Evolutionary conservation across 176 grass and related monocot species (phyloP), one percentile per base, ranked within the genome.

Genomic region (Carex kokanica): DNA sequence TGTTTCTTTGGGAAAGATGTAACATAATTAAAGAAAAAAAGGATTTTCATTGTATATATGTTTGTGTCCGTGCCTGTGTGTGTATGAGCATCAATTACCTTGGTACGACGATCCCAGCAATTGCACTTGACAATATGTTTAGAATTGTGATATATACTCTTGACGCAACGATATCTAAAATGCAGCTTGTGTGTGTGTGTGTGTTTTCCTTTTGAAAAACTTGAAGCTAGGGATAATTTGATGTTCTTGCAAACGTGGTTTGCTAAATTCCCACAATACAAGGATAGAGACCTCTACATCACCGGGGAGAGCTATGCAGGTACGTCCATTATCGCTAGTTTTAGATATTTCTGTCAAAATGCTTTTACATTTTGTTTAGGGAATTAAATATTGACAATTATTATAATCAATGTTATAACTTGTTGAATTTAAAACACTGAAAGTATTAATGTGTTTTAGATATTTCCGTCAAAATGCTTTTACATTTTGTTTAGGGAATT

Each of bases 271-370:
- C 92, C 95, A 83, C 86, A 90, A 83, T 98, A 98, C 81, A 91
- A 90, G 84, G 89, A 74, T 82, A 87, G 91, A 58, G 95, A 93
- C 32, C 89, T 98, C 74, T 98, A 98, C 90, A 95, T 98, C 45
- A 72, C 90, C 24, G 95, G 95, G 67, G 95, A 98, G 85, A 98
- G 95, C 78, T 98, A 98, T 82, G 95, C 95, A 17, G 95, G 95
- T 91, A 77, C 41, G 41, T 41, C 18, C 31, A 27, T 25, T 47
- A 49, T 74, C 15, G 18, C 17, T 71, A 21, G 16, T 45, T 45
- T 71, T 11, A 71, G 27, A 38, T 68, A 8, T 18, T 40, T 17
- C 31, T 34, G 17, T 68, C 64, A 16, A 68, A 38, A 14, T 16
- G 14, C 6, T 47, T 43, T 71, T 57, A 17, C 15, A 16, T 56